Percentiles rank a stretch among this genome's conserved stretches.
These are phyloP conservation scores for Lathyrus sativus DNA, from an alignment of 306 rosid genomes.

Conservation along the genomic window DNA sequence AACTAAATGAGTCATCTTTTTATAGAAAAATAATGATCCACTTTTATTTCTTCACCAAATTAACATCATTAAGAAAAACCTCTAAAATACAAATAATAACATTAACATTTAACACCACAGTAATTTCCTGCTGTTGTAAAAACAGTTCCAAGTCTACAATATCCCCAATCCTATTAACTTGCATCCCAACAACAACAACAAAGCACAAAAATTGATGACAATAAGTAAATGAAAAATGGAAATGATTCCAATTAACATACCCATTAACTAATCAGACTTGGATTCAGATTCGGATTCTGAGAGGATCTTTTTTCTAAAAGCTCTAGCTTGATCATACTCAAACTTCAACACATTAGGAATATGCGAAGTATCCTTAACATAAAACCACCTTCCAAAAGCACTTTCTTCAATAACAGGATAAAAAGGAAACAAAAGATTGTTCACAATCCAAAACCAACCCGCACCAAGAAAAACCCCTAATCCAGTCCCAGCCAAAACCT, in stretches of 20 bases:
- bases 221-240: not conserved
- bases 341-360: constrained; percentile 81
- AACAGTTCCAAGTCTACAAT: not conserved
- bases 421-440: constrained; percentile 42
- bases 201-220: not conserved
- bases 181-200: constrained; percentile 2
- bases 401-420: constrained; percentile 82
- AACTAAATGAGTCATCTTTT: not conserved
- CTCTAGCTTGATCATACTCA: constrained; percentile 86
- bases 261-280: constrained; percentile 39
- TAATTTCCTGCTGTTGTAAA: too few relatives aligned
- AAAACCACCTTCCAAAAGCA: constrained; percentile 63
- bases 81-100: not conserved
- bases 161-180: not conserved
- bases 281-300: constrained; percentile 28
- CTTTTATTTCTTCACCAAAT: not conserved
- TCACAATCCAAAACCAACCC: constrained; percentile 80
- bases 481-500: constrained; percentile 85
- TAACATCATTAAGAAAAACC: not conserved
- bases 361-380: constrained; percentile 85
- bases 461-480: constrained; percentile 74
- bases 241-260: constrained; percentile 2
- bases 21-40: not conserved
- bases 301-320: constrained; percentile 47
- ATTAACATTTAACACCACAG: not conserved